Percentiles rank a stretch among this genome's conserved stretches.
phyloP scores from a whole-genome alignment of 2,329 filamentous ascomycete species.

The Talaromyces piceae region DNA sequence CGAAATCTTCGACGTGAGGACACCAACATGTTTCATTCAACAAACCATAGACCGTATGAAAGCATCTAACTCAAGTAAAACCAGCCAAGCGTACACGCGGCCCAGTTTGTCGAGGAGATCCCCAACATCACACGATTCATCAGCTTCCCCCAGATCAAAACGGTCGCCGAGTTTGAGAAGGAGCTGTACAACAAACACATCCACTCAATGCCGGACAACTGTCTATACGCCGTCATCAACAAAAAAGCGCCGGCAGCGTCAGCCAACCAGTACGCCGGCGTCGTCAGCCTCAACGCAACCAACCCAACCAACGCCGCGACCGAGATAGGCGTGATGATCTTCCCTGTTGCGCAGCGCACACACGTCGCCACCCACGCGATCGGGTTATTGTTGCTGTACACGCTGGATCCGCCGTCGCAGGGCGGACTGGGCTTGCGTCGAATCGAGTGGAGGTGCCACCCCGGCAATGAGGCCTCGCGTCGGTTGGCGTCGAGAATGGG shows the following conservation, averaged over 20 bases:
- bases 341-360: conserved; percentile 28
- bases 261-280: conserved; percentile 4
- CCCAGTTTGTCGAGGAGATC: neutral
- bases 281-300: neutral
- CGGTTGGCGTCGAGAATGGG: neutral
- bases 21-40: too few species aligned
- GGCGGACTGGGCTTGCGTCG: conserved; percentile 21
- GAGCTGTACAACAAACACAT: conserved; percentile 1
- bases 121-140: conserved; percentile 7
- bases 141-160: conserved; percentile 5
- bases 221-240: conserved; percentile 11
- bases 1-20: conserved; percentile 9
- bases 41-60: neutral
- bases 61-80: neutral
- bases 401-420: conserved; percentile 15
- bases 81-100: neutral
- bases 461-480: neutral
- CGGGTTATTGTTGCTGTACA: conserved; percentile 27
- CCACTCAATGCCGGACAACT: neutral
- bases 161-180: conserved; percentile 7
- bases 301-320: conserved; percentile 9
- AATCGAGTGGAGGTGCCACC: conserved; percentile 23
- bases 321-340: conserved; percentile 16
- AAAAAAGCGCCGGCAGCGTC: neutral
- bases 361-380: conserved; percentile 30